Evolutionary conservation across 192 early-diverging fungal genomes (phyloP), one percentile per base, ranked within the genome.

Genomic region (Anaeromyces robustus): DNA sequence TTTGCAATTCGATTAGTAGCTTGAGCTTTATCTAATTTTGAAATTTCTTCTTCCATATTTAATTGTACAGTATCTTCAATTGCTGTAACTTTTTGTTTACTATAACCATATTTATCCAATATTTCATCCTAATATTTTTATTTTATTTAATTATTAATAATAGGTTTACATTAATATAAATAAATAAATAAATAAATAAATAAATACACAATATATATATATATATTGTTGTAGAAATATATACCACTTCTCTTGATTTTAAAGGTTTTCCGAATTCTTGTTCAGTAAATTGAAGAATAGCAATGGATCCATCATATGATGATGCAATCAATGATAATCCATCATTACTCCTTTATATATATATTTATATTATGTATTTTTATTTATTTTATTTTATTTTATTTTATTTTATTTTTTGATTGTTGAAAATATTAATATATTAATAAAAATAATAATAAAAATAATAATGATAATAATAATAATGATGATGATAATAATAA

Each of bases 301-400:
- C 92, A 7, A 96, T 90, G 0, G 94, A 92, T 12, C 97, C 97
- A 86, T 97, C 96, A 82, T 96, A 93, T 14, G 96, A 97, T 82
- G 94, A 95, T 11, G 94, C 94, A 68, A 92, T 91, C 41, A 98
- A 83, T n/a, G 83, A 86, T 43, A 87, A 81, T 26, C 95, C 92
- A 84, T 94, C 90, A 1, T 94, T 90, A 43, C 93, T 86, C 94
- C 92, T 93, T 77, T 30, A 77, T 43, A 29, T 80, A 22, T 31
- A 7, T 34, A 34, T 34, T 12, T n/a, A n/a, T n/a, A n/a, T n/a
- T n/a, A n/a, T n/a, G n/a, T n/a, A n/a, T n/a, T n/a, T n/a, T n/a
- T n/a, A n/a, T n/a, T n/a, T n/a, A n/a, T n/a, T n/a, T n/a, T n/a
- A n/a, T n/a, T n/a, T n/a, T n/a, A n/a, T n/a, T n/a, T n/a, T n/a